Conservation (phyloP, 495 filamentous ascomycete genomes). For the Xylaria cubensis region DNA sequence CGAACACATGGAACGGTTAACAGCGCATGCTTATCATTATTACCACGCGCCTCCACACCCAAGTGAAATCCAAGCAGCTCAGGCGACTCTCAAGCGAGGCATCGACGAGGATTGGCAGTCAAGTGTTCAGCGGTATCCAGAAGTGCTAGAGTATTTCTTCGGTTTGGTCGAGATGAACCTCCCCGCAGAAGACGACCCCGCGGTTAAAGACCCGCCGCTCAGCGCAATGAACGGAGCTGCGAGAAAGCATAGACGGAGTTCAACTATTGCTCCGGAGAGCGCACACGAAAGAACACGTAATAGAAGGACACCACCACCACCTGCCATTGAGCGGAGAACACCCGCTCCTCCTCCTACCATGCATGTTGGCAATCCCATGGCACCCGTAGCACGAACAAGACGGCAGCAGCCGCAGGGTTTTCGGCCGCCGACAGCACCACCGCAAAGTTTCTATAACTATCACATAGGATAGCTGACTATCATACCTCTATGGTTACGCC, state of each 20-base stretch:
- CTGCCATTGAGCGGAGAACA: conserved; percentile 39
- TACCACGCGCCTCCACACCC: conserved; percentile 62
- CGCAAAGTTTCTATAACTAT: conserved; percentile 22
- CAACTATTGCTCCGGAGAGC: conserved; percentile 38
- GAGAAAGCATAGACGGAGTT: conserved; percentile 45
- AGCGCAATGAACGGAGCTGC: conserved; percentile 56
- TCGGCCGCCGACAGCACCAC: conserved; percentile 23
- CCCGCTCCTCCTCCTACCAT: conserved; percentile 32
- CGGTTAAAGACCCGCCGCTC: conserved; percentile 62
- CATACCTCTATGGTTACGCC: not conserved
- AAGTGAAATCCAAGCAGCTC: conserved; percentile 62
- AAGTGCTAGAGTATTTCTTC: conserved; percentile 77
- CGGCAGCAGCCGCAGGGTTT: conserved; percentile 27
- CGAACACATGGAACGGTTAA: conserved; percentile 62
- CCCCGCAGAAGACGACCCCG: conserved; percentile 59
- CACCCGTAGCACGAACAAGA: conserved; percentile 37
- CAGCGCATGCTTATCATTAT: conserved; percentile 63
- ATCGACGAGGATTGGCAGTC: conserved; percentile 78
- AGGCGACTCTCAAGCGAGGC: conserved; percentile 67
- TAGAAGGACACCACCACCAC: conserved; percentile 40
- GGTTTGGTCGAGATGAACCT: conserved; percentile 66
- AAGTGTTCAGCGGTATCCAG: conserved; percentile 72
- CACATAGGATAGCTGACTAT: conserved; percentile 3
- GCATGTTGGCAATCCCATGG: conserved; percentile 38
- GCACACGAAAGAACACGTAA: conserved; percentile 36